A percentile compares a stretch with the other conserved stretches of the same genome.
Evolutionary conservation across 179 eudicot species (phyloP).

Genomic region (Drosera spatulata): DNA sequence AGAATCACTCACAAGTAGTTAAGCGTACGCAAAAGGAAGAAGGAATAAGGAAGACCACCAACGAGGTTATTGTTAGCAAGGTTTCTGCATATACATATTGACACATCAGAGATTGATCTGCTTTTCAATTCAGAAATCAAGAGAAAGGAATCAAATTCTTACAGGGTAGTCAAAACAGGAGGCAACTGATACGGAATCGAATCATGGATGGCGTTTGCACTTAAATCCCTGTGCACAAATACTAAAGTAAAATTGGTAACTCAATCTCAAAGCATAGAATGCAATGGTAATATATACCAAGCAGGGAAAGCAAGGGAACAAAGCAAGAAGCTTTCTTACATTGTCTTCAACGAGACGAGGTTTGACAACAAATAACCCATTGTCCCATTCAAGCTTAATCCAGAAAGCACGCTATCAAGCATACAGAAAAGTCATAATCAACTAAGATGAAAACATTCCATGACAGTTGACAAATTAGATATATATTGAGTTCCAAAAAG

Average conservation of each 20-base stretch:
- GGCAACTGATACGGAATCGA: constrained; percentile 78
- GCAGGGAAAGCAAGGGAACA: neutral
- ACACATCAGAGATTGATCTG: constrained; percentile 2
- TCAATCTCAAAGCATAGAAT: neutral
- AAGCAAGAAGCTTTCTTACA: constrained; percentile 36
- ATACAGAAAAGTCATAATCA: constrained; percentile 12
- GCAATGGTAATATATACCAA: neutral
- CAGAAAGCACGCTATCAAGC: constrained; percentile 58
- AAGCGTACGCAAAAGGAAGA: constrained; percentile 53
- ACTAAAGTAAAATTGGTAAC: constrained; percentile 9
- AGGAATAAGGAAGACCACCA: constrained; percentile 79
- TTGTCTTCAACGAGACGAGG: constrained; percentile 49
- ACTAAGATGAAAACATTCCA: neutral
- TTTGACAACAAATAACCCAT: constrained; percentile 78
- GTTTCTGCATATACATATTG: constrained; percentile 46
- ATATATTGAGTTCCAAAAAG: constrained; percentile 3
- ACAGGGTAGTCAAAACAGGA: constrained; percentile 79
- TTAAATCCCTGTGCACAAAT: constrained; percentile 63
- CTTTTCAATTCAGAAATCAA: constrained; percentile 1
- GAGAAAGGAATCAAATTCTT: constrained; percentile 13
- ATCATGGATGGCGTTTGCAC: constrained; percentile 77
- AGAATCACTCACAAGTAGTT: constrained; percentile 51
- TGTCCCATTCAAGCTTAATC: constrained; percentile 66
- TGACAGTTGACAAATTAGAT: neutral
- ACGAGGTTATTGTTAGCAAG: constrained; percentile 71